These are phyloP conservation scores for Xylariaceae sp. DNA, from an alignment of 2,329 filamentous ascomycete species.

Conservation along the genomic window DNA sequence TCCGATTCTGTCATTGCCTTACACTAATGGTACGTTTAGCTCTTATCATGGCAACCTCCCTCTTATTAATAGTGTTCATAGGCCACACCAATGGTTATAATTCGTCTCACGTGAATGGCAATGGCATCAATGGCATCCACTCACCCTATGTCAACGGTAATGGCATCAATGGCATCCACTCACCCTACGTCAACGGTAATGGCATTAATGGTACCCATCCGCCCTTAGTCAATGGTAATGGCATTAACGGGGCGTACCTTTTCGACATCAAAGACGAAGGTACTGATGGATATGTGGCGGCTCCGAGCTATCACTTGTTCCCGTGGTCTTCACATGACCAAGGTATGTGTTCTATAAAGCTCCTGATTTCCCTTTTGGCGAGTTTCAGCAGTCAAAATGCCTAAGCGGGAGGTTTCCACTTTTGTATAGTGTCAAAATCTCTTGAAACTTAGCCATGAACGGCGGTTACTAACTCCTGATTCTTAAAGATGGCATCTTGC, in stretches of 20 bases:
- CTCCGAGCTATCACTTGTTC: constrained; percentile 9
- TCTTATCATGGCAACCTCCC: not conserved
- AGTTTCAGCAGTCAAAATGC: not conserved
- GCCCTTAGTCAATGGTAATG: not conserved
- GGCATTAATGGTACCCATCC: not conserved
- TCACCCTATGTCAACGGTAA: not conserved
- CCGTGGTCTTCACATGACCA: constrained; percentile 27
- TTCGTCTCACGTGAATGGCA: not conserved
- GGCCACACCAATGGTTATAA: not conserved
- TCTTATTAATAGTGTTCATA: constrained; percentile 4
- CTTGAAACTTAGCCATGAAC: not conserved
- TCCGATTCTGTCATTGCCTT: not conserved
- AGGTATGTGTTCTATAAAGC: constrained; percentile 5
- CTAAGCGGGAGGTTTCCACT: too few species aligned
- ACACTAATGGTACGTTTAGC: constrained; percentile 7
- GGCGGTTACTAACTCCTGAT: not conserved
- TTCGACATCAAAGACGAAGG: not conserved
- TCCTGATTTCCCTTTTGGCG: not conserved
- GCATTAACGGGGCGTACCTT: not conserved
- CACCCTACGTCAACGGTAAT: not conserved
- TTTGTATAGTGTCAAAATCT: too few species aligned
- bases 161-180: not conserved
- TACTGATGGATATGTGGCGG: not conserved
- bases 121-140: not conserved
- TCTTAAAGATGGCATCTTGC: constrained; percentile 16